A percentile compares a stretch with the other conserved stretches of the same genome.
Evolutionary conservation across 345 rosid genomes (phyloP).

Genomic region (Chamaenerion angustifolium): DNA sequence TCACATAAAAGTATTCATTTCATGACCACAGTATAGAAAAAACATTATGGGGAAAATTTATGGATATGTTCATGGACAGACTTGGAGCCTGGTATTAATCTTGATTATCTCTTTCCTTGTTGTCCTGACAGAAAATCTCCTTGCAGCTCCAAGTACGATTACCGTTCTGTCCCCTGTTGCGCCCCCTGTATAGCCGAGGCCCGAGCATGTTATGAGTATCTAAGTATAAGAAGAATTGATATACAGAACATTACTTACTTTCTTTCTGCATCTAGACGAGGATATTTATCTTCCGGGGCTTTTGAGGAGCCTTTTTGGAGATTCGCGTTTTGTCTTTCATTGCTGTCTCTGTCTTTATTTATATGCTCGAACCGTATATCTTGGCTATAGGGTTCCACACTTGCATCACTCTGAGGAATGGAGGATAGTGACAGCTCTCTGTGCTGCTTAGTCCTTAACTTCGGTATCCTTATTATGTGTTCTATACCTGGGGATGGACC

Average conservation of each 20-base stretch:
- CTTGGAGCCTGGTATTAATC: not conserved
- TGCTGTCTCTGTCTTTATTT: constrained; percentile 8
- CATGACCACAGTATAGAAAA: no score
- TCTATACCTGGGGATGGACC: constrained; percentile 1
- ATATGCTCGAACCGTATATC: constrained; percentile 17
- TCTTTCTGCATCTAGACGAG: constrained; percentile 3
- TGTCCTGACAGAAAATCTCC: constrained; percentile 13
- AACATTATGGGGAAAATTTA: no score
- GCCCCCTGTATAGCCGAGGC: constrained; percentile 9
- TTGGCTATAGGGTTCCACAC: constrained; percentile 20
- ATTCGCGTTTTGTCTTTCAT: constrained; percentile 9
- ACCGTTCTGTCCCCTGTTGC: not conserved
- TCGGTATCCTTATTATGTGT: constrained; percentile 4
- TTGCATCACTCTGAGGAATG: constrained; percentile 20
- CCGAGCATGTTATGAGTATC: not conserved
- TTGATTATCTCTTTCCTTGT: not conserved
- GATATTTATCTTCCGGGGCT: constrained; percentile 5
- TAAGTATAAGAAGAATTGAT: not conserved
- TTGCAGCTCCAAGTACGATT: constrained; percentile 15
- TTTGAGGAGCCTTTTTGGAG: constrained; percentile 4
- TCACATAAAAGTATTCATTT: no score
- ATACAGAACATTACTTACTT: constrained; percentile 7
- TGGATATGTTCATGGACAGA: not conserved
- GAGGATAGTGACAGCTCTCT: constrained; percentile 16
- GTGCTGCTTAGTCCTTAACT: constrained; percentile 8